Percentiles rank a stretch among this genome's conserved stretches.
phyloP scores from a whole-genome alignment of 352 stramenopile species.

The Phytophthora chlamydospora region DNA sequence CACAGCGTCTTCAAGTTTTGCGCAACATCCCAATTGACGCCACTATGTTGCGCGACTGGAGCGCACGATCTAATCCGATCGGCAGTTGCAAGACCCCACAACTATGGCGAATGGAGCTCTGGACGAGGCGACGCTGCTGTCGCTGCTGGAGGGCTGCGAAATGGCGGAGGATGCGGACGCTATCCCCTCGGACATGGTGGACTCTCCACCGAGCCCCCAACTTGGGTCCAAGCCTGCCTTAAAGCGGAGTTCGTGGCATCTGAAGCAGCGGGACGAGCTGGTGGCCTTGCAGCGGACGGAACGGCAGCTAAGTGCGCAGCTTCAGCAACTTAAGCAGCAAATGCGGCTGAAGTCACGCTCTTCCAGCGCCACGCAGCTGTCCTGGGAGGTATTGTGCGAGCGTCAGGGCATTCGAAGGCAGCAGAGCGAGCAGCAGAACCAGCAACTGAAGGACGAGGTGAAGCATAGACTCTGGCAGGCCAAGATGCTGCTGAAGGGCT shows the following conservation, averaged over 20 bases:
- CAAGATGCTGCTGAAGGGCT: conserved; percentile 21
- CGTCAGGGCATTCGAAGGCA: conserved; percentile 6
- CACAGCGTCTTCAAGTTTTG: too few species aligned
- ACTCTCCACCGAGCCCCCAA: conserved; percentile 1
- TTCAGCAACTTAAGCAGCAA: conserved; percentile 18
- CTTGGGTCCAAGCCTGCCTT: neutral
- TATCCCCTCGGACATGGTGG: conserved; percentile 8
- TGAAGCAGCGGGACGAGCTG: conserved; percentile 22
- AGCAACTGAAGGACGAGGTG: conserved; percentile 20
- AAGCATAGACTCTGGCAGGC: conserved; percentile 14
- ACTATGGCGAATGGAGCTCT: conserved; percentile 4
- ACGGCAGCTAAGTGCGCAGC: conserved; percentile 7
- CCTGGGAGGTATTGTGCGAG: conserved; percentile 21
- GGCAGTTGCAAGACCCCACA: neutral
- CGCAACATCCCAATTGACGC: too few species aligned
- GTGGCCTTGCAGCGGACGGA: conserved; percentile 10
- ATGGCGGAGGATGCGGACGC: conserved; percentile 26
- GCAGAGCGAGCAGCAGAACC: conserved; percentile 20
- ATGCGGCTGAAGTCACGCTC: conserved; percentile 5
- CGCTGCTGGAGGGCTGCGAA: conserved; percentile 29
- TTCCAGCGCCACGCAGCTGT: neutral
- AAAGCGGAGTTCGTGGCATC: conserved; percentile 9
- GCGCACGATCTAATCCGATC: too few species aligned
- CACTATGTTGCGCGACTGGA: too few species aligned
- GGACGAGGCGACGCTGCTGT: conserved; percentile 18